Evolutionary conservation across 164 flowering plant genomes (phyloP), one percentile per base, ranked within the genome.

Genomic region (Sedum album): DNA sequence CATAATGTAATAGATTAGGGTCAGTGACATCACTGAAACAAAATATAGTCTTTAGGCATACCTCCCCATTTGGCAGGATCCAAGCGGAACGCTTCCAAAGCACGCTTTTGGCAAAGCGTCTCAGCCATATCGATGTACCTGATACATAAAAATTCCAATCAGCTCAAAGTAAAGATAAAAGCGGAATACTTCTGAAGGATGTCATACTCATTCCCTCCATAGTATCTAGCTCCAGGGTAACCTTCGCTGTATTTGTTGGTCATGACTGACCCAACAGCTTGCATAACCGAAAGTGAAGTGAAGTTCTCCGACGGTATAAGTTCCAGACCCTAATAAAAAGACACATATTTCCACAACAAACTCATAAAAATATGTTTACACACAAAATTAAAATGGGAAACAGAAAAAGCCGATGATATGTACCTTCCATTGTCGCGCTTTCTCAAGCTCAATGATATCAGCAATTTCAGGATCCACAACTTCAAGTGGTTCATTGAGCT

Each of bases 1-100:
- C 15, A 11, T 44, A 44, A 44, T 44, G 15, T 44, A 17, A 15
- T 44, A 44, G 48, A 44, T 44, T 44, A n/a, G n/a, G n/a, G n/a
- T n/a, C n/a, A n/a, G n/a, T n/a, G n/a, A n/a, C 0, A 44, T 44
- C 48, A 17, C 15, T 15, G 18, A 44, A 44, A 3, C 13, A 39
- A 39, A 8, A 8, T 10, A 39, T 10, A 39, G 1, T 39, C n/a
- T 11, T 28, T 46, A 23, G 20, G 31, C 28, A 64, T 76, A 95
- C 99, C 99, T 95, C 99, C 99, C 99, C 99, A 95, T 78, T 90
- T 95, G 42, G 78, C 87, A 76, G 99, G 98, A 79, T 90, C 99
- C 82, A 95, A 80, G n/a, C 86, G 79, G 70, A 92, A 95, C 13
- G 90, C 99, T 78, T 95, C 99, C 78, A 95, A 70, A 41, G 99